Conservation (phyloP, 257 asterid genomes). For the Avicennia marina region DNA sequence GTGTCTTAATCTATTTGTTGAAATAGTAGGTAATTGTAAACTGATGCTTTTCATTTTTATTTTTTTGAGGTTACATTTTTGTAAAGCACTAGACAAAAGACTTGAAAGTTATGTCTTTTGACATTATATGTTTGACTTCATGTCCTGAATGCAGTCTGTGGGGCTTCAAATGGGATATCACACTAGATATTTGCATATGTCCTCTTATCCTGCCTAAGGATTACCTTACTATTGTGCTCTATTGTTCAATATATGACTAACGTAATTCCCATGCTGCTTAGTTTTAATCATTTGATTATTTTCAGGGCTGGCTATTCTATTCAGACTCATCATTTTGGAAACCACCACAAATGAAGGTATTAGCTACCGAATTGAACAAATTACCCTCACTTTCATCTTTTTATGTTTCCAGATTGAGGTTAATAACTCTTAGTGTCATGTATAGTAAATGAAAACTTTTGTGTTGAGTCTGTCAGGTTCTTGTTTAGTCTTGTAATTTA, state of each 20-base stretch:
- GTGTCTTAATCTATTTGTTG: not conserved
- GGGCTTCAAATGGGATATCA: not conserved
- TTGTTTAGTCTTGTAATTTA: too few relatives aligned
- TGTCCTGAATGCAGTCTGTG: not conserved
- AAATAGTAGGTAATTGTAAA: not conserved
- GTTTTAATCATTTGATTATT: constrained; percentile 16
- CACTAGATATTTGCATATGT: not conserved
- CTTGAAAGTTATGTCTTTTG: not conserved
- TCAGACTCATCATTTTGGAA: constrained; percentile 91
- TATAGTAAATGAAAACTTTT: too few relatives aligned
- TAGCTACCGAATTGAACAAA: too few relatives aligned
- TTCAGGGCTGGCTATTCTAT: constrained; percentile 96
- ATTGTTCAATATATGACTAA: not conserved
- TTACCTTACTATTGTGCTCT: constrained; percentile 8
- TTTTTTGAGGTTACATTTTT: not conserved
- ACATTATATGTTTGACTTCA: not conserved
- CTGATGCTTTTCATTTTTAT: not conserved
- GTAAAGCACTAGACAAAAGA: not conserved
- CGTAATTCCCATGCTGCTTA: not conserved
- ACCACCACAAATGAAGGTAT: constrained; percentile 96
- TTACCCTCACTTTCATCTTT: too few relatives aligned
- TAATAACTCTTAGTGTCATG: too few relatives aligned
- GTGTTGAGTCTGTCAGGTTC: too few relatives aligned
- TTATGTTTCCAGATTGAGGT: too few relatives aligned
- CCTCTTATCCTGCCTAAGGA: not conserved